These are phyloP conservation scores for Candida alai DNA, from an alignment of 805 yeast genomes.

Conservation along the genomic window DNA sequence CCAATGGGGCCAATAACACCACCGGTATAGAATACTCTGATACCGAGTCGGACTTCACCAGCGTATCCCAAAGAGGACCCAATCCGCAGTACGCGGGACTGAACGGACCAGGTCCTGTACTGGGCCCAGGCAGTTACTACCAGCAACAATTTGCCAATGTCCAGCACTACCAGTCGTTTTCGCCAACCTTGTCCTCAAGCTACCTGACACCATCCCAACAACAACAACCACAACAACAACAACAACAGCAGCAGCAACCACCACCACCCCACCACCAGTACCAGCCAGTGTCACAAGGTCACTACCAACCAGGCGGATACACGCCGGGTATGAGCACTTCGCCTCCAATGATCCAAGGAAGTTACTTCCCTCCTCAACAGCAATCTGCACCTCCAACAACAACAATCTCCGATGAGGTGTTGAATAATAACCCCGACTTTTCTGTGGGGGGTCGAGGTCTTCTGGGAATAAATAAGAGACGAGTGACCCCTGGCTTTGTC, in stretches of 20 bases:
- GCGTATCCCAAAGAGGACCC: constrained; percentile 73
- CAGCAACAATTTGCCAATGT: constrained; percentile 17
- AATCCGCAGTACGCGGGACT: constrained; percentile 49
- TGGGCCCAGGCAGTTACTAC: constrained; percentile 2
- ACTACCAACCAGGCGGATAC: background rate
- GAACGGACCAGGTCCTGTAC: constrained; percentile 1
- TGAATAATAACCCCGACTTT: constrained; percentile 40
- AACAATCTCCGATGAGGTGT: constrained; percentile 35
- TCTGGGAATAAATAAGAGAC: constrained; percentile 23
- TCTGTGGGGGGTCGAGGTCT: constrained; percentile 18
- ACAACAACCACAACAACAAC: constrained; percentile 15
- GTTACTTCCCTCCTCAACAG: constrained; percentile 6
- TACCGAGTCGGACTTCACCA: constrained; percentile 64
- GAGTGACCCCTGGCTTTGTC: constrained; percentile 18
- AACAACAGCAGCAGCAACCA: constrained; percentile 16
- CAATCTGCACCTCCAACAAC: constrained; percentile 15
- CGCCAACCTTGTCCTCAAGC: too few species aligned
- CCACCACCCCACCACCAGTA: constrained; percentile 15
- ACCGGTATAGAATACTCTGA: constrained; percentile 31
- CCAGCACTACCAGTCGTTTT: constrained; percentile 15
- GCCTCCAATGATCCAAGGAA: too few species aligned
- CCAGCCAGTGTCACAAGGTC: constrained; percentile 13
- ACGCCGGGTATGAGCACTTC: too few species aligned
- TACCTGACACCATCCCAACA: constrained; percentile 14
- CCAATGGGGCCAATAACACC: constrained; percentile 1